Evolutionary conservation across 164 flowering plant genomes (phyloP).

Genomic region (Aristolochia californica): DNA sequence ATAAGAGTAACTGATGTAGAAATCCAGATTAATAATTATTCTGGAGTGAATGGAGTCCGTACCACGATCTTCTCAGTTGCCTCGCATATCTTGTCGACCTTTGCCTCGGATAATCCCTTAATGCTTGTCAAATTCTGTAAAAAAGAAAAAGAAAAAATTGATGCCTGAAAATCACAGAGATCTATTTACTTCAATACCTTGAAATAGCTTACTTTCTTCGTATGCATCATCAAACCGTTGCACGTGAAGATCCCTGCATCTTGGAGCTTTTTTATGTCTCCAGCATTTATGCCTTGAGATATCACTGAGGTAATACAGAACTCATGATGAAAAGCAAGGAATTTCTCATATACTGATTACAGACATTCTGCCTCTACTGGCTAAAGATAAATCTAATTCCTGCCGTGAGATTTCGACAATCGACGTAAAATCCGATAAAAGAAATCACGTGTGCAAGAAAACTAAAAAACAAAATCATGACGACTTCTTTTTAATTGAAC

Average conservation of each 20-base stretch:
- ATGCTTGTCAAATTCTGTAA: conserved; percentile 77
- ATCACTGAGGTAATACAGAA: conserved; percentile 36
- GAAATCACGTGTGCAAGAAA: background rate
- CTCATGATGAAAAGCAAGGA: too few species aligned
- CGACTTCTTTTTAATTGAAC: too few species aligned
- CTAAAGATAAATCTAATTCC: too few species aligned
- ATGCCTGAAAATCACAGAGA: background rate
- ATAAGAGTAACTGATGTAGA: too few species aligned
- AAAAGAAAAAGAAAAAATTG: background rate
- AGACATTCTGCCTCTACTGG: too few species aligned
- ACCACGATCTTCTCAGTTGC: conserved; percentile 98
- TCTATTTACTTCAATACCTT: background rate
- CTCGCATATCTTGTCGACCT: conserved; percentile 97
- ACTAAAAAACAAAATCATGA: too few species aligned
- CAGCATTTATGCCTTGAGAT: conserved; percentile 91
- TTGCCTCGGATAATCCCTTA: conserved; percentile 94
- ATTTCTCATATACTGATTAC: too few species aligned
- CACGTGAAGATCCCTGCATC: too few species aligned
- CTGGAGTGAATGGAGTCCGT: background rate
- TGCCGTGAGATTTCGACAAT: too few species aligned
- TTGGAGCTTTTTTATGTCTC: conserved; percentile 97
- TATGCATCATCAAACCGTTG: conserved; percentile 99
- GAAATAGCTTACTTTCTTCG: conserved; percentile 62
- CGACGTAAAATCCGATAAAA: background rate
- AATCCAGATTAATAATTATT: too few species aligned